These are phyloP conservation scores for Sungouiella blattae DNA, from an alignment of 805 yeast species.

Conservation along the genomic window DNA sequence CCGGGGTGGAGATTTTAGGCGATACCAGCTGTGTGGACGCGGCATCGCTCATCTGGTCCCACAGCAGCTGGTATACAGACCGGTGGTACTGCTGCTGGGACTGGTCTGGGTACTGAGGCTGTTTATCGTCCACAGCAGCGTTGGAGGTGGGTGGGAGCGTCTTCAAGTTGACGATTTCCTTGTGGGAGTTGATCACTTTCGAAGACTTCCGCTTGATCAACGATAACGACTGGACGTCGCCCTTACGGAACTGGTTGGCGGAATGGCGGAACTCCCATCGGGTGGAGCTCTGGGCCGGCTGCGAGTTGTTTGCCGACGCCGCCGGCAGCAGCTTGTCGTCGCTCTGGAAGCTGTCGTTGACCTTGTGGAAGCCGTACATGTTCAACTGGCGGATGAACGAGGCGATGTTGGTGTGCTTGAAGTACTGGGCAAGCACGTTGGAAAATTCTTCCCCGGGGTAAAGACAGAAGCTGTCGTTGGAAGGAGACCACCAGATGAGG, in stretches of 20 bases:
- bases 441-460: slow-evolving; percentile 85
- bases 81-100: slow-evolving; percentile 17
- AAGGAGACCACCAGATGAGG: slow-evolving; percentile 80
- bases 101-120: slow-evolving; percentile 2
- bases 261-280: slow-evolving; percentile 89
- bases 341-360: slow-evolving; percentile 35
- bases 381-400: slow-evolving; percentile 41
- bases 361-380: slow-evolving; percentile 47
- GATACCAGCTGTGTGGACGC: background rate
- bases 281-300: slow-evolving; percentile 19
- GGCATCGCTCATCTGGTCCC: slow-evolving; percentile 10
- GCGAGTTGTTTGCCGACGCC: slow-evolving; percentile 17
- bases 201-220: slow-evolving; percentile 74
- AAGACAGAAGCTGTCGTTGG: slow-evolving; percentile 72
- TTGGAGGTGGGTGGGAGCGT: slow-evolving; percentile 26
- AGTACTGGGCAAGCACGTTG: slow-evolving; percentile 59
- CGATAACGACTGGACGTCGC: slow-evolving; percentile 70
- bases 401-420: slow-evolving; percentile 44
- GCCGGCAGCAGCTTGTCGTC: slow-evolving; percentile 14
- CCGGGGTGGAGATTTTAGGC: background rate
- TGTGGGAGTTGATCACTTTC: slow-evolving; percentile 34
- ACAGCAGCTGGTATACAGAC: slow-evolving; percentile 16
- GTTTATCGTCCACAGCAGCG: slow-evolving; percentile 7
- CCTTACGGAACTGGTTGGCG: slow-evolving; percentile 73
- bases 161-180: slow-evolving; percentile 37